These are phyloP conservation scores for Ogataea parapolymorpha DNA, from an alignment of 805 yeast species.

Conservation along the genomic window DNA sequence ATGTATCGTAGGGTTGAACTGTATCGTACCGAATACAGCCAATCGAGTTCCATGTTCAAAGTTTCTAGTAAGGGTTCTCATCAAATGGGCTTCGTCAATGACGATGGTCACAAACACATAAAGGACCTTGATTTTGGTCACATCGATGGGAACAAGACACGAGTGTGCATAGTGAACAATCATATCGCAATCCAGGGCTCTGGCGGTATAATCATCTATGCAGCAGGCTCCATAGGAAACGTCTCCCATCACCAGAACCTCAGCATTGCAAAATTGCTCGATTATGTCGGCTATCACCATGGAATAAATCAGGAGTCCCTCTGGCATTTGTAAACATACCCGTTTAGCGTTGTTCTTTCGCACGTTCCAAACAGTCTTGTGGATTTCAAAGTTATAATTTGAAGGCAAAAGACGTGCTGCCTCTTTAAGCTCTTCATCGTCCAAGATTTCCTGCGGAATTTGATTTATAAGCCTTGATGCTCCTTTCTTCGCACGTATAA, in stretches of 20 bases:
- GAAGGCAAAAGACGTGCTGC: constrained; percentile 81
- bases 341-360: constrained; percentile 68
- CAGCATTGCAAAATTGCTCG: constrained; percentile 85
- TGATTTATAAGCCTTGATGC: constrained; percentile 55
- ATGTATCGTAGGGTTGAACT: constrained; percentile 93
- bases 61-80: constrained; percentile 71
- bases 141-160: constrained; percentile 91
- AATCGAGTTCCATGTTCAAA: constrained; percentile 60
- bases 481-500: constrained; percentile 5
- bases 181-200: constrained; percentile 89
- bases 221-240: constrained; percentile 99
- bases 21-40: constrained; percentile 93
- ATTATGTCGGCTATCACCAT: constrained; percentile 86
- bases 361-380: constrained; percentile 93
- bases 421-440: constrained; percentile 77
- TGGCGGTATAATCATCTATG: constrained; percentile 93
- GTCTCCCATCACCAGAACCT: constrained; percentile 95
- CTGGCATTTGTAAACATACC: constrained; percentile 97
- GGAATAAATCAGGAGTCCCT: constrained; percentile 86
- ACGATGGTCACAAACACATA: constrained; percentile 92
- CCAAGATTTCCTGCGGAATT: constrained; percentile 80
- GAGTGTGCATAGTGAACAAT: constrained; percentile 97
- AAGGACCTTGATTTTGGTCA: constrained; percentile 86
- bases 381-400: constrained; percentile 93
- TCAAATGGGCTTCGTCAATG: constrained; percentile 78